Evolutionary conservation across 495 filamentous ascomycete genomes (phyloP), one percentile per base, ranked within the genome.

Genomic region (Hapsidospora chrysogenum): DNA sequence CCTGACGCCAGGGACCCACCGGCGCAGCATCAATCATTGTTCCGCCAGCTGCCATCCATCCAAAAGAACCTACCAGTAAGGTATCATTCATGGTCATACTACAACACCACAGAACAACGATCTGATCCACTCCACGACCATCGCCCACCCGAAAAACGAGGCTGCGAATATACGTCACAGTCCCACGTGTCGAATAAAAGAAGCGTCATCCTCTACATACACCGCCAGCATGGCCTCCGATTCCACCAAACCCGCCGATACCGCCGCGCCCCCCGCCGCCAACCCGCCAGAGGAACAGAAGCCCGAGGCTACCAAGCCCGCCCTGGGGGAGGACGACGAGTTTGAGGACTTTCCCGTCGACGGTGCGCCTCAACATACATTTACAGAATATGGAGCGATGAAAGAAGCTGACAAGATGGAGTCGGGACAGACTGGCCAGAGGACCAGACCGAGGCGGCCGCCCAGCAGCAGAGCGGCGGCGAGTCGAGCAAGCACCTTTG

Each of bases 331-430:
- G 49, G 89, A 97, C 48, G 89, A 97, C 53, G 89, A 97, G 61
- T 97, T 97, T 46, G 89, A 97, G 57, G 89, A 97, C 56, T 97
- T 97, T 56, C 92, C 89, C 18, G 80, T 92, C 35, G 87, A 96
- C 64, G 84, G 89, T 93, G 55, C 33, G 61, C 56, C 32, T n/a
- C 19, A 31, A 29, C 29, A 28, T 29, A 11, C 30, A 7, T n/a
- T n/a, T n/a, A n/a, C n/a, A n/a, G n/a, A n/a, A n/a, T n/a, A n/a
- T n/a, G n/a, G n/a, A n/a, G n/a, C n/a, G n/a, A n/a, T n/a, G n/a
- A 2, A 16, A n/a, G 17, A 37, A 3, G 14, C 21, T 13, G 15
- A 23, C 18, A n/a, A n/a, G n/a, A n/a, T n/a, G n/a, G n/a, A n/a
- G n/a, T n/a, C 28, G 4, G 20, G 9, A 18, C 47, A 94, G 85